Evolutionary conservation across 1,284 basidiomycete genomes (phyloP).

Genomic region (Puccinia hordei): DNA sequence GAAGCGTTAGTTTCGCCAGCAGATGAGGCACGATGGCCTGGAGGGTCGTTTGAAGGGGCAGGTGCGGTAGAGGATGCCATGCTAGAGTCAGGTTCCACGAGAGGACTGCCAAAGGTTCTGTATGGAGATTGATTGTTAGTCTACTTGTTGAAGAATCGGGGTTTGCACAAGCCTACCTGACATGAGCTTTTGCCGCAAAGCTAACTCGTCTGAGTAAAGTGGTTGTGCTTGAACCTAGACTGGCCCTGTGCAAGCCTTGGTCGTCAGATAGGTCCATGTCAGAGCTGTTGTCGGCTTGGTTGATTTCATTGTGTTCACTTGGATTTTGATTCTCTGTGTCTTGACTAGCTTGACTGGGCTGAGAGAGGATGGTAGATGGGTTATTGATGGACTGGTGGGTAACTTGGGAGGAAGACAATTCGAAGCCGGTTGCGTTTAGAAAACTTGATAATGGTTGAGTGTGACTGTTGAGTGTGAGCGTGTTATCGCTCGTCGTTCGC

Average conservation of each 20-base stretch:
- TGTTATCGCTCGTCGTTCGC: slow-evolving; percentile 38
- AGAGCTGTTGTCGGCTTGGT: slow-evolving; percentile 35
- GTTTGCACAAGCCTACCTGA: slow-evolving; percentile 28
- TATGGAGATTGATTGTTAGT: not conserved
- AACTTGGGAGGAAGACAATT: not conserved
- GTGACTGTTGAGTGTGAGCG: slow-evolving; percentile 6
- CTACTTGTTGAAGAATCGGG: no score
- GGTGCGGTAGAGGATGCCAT: slow-evolving; percentile 27
- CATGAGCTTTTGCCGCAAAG: slow-evolving; percentile 50
- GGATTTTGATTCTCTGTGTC: not conserved
- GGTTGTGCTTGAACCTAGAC: slow-evolving; percentile 38
- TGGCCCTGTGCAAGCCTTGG: slow-evolving; percentile 8
- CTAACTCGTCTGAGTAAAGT: slow-evolving; percentile 36
- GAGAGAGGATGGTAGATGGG: not conserved
- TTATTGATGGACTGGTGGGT: slow-evolving; percentile 12
- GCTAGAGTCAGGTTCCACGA: slow-evolving; percentile 29
- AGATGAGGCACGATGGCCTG: not conserved
- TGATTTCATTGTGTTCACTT: slow-evolving; percentile 2
- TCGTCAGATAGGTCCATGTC: slow-evolving; percentile 47
- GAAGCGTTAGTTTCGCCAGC: not conserved
- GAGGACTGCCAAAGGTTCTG: slow-evolving; percentile 50
- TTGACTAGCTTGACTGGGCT: not conserved
- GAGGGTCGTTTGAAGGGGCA: not conserved
- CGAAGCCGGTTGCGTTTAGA: not conserved
- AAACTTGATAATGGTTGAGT: not conserved